phyloP scores from a whole-genome alignment of 495 filamentous ascomycete species.

The Parathielavia appendiculata region DNA sequence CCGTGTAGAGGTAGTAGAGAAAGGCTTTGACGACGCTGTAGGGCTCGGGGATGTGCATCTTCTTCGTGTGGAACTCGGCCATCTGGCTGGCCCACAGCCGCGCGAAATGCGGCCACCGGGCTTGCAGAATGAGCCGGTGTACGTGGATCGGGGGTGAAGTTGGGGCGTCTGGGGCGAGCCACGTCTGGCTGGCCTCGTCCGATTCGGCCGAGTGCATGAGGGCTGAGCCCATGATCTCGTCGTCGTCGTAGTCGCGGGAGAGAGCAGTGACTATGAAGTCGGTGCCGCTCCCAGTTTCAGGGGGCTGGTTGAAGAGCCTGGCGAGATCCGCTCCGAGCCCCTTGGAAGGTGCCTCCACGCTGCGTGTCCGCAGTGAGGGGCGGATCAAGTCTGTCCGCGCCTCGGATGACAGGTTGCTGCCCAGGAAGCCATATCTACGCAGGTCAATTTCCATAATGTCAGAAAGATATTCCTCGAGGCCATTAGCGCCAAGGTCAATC shows the following conservation, averaged over 20 bases:
- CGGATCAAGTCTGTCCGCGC: constrained; percentile 53
- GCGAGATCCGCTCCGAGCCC: constrained; percentile 79
- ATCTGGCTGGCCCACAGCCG: constrained; percentile 87
- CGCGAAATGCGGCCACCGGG: constrained; percentile 94
- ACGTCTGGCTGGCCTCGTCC: constrained; percentile 47
- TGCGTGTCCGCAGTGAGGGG: constrained; percentile 37
- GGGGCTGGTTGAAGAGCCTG: constrained; percentile 74
- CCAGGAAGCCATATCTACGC: constrained; percentile 74
- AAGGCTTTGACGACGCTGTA: constrained; percentile 93
- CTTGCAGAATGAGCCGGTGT: constrained; percentile 85
- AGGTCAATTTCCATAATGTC: constrained; percentile 91
- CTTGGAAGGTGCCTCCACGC: constrained; percentile 47
- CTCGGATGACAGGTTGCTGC: constrained; percentile 65
- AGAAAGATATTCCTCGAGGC: constrained; percentile 80
- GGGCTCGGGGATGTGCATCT: constrained; percentile 95
- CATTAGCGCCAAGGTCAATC: constrained; percentile 49
- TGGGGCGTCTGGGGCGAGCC: constrained; percentile 55
- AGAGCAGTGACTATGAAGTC: constrained; percentile 84
- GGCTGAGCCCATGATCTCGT: constrained; percentile 51
- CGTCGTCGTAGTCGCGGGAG: constrained; percentile 57
- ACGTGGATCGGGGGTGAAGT: constrained; percentile 88
- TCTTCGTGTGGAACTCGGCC: constrained; percentile 92
- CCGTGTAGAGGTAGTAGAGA: constrained; percentile 93
- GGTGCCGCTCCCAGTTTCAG: constrained; percentile 71
- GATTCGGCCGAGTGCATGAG: constrained; percentile 37